A percentile compares a stretch with the other conserved stretches of the same genome.
Evolutionary conservation across 371 early-diverging fungal species (phyloP).

Genomic region (Capniomyces stellatus): DNA sequence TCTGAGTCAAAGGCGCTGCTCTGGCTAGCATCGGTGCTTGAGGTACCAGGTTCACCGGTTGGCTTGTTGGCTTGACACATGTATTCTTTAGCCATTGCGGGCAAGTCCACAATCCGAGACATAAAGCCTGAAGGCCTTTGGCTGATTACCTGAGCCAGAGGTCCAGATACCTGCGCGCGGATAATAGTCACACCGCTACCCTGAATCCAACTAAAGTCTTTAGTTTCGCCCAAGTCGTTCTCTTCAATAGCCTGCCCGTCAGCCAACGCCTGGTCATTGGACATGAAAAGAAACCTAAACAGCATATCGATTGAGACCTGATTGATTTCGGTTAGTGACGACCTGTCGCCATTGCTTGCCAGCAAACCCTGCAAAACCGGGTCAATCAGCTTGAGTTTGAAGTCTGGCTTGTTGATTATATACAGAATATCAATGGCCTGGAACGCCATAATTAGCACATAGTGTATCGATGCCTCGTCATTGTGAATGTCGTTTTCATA

Average conservation of each 20-base stretch:
- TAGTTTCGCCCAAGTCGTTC: constrained; percentile 25
- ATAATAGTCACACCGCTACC: constrained; percentile 70
- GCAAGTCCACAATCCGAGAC: constrained; percentile 50
- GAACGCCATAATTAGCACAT: constrained; percentile 74
- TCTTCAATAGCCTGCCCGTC: constrained; percentile 6
- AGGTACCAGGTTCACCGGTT: constrained; percentile 1
- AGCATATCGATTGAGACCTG: constrained; percentile 85
- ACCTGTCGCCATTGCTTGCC: constrained; percentile 13
- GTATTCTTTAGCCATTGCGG: constrained; percentile 24
- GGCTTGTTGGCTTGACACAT: constrained; percentile 20
- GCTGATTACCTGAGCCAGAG: constrained; percentile 62
- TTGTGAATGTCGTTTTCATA: background rate
- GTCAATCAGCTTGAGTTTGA: constrained; percentile 12
- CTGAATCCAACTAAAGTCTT: constrained; percentile 56
- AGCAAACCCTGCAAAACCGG: constrained; percentile 16
- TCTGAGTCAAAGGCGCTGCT: no score
- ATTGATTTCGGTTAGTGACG: constrained; percentile 18
- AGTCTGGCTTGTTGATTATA: constrained; percentile 34
- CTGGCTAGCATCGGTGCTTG: background rate
- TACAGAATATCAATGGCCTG: constrained; percentile 82
- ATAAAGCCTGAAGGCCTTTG: constrained; percentile 70
- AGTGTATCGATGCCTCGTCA: constrained; percentile 40
- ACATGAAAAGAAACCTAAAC: constrained; percentile 49
- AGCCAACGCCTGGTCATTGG: constrained; percentile 6
- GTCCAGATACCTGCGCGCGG: constrained; percentile 36